Percentiles rank a stretch among this genome's conserved stretches.
Conservation (phyloP, 2,329 filamentous ascomycete species). For the Corynespora cassiicola region DNA sequence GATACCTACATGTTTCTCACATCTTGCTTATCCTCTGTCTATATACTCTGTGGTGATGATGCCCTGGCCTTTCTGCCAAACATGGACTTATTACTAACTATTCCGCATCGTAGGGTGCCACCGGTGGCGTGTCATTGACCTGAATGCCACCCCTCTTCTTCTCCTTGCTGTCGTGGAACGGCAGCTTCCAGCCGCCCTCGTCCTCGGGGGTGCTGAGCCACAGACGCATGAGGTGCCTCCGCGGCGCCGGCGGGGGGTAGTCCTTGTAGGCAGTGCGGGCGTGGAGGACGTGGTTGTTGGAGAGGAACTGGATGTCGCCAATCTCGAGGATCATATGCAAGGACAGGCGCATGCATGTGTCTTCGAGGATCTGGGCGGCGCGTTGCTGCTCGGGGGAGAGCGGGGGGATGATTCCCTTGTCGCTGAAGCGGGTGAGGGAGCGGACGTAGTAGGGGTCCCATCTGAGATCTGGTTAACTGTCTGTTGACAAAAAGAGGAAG, state of each 20-base stretch:
- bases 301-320: slow-evolving; percentile 87
- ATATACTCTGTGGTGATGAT: too few relatives aligned
- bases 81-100: slow-evolving; percentile 55
- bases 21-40: too few relatives aligned
- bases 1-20: too few relatives aligned
- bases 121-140: slow-evolving; percentile 79
- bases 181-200: slow-evolving; percentile 85
- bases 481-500: background rate
- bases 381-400: slow-evolving; percentile 72
- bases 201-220: slow-evolving; percentile 84
- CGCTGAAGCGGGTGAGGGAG: slow-evolving; percentile 76
- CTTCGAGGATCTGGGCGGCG: slow-evolving; percentile 74
- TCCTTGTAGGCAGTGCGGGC: slow-evolving; percentile 82
- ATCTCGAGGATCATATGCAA: slow-evolving; percentile 88
- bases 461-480: slow-evolving; percentile 33
- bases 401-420: slow-evolving; percentile 74
- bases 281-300: slow-evolving; percentile 81
- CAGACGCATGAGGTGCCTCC: slow-evolving; percentile 80
- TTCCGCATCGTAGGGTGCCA: slow-evolving; percentile 79
- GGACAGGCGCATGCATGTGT: slow-evolving; percentile 73
- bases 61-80: too few relatives aligned
- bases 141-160: slow-evolving; percentile 91
- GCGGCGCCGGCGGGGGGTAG: slow-evolving; percentile 69
- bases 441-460: slow-evolving; percentile 91
- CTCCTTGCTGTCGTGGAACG: slow-evolving; percentile 80